Conservation (phyloP, 1,139 yeast species). For the Yamadazyma buinensis region DNA sequence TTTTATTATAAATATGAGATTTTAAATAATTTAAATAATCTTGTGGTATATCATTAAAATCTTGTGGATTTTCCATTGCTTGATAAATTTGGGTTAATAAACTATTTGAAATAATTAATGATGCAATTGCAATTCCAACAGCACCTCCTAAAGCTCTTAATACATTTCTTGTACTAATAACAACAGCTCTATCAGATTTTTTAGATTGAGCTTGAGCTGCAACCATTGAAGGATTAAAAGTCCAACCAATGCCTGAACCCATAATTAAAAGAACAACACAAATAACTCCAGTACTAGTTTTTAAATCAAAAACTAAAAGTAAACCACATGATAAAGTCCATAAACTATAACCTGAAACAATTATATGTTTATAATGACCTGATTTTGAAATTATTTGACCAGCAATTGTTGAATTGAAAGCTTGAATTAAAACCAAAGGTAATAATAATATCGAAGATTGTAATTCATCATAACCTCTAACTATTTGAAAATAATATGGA, state of each 20-base stretch:
- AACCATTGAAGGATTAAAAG: slow-evolving; percentile 42
- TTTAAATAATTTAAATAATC: slow-evolving; percentile 20
- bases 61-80: slow-evolving; percentile 8
- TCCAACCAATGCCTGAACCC: slow-evolving; percentile 42
- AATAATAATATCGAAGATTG: slow-evolving; percentile 37
- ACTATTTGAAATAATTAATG: slow-evolving; percentile 21
- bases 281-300: slow-evolving; percentile 28
- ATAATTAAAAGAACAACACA: slow-evolving; percentile 34
- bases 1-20: slow-evolving; percentile 28
- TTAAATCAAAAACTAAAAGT: slow-evolving; percentile 29
- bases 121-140: slow-evolving; percentile 26
- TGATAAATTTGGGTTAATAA: slow-evolving; percentile 9
- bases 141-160: slow-evolving; percentile 55
- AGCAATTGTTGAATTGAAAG: slow-evolving; percentile 34
- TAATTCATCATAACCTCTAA: slow-evolving; percentile 36
- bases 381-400: slow-evolving; percentile 42
- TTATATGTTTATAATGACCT: slow-evolving; percentile 42
- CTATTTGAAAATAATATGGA: slow-evolving; percentile 51
- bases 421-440: slow-evolving; percentile 42
- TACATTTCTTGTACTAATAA: slow-evolving; percentile 51
- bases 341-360: slow-evolving; percentile 36
- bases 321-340: slow-evolving; percentile 44
- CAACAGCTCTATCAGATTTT: slow-evolving; percentile 52
- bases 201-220: slow-evolving; percentile 53
- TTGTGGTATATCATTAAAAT: slow-evolving; percentile 12